Percentiles rank a stretch among this genome's conserved stretches.
These are phyloP conservation scores for Azolla pinnata DNA, from an alignment of 75 land plant species.

Conservation along the genomic window DNA sequence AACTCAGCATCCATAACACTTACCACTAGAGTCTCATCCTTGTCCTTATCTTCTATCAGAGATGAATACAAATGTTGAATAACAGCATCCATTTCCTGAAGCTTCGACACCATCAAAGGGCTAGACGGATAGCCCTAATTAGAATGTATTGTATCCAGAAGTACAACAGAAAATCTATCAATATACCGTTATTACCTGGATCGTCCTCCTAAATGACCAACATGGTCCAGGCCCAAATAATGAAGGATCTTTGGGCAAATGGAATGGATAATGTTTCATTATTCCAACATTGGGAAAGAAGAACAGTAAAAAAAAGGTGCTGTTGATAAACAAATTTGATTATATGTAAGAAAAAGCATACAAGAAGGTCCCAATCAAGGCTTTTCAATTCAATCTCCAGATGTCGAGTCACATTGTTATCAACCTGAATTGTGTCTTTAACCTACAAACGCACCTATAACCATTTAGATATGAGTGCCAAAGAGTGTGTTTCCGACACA, in stretches of 20 bases:
- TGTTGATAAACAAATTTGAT: not conserved
- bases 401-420: constrained; percentile 86
- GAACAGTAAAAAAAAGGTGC: not conserved
- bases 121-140: constrained; percentile 16
- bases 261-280: not conserved
- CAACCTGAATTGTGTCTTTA: constrained; percentile 85
- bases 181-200: constrained; percentile 35
- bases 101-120: constrained; percentile 61
- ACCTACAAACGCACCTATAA: constrained; percentile 37
- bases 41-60: constrained; percentile 7
- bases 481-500: not conserved
- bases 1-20: too few relatives aligned
- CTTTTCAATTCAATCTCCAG: constrained; percentile 42
- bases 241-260: constrained; percentile 60
- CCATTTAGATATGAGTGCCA: not conserved
- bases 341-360: constrained; percentile 6
- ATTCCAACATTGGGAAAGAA: not conserved
- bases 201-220: constrained; percentile 94
- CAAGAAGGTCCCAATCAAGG: constrained; percentile 83
- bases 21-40: too few relatives aligned
- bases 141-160: not conserved
- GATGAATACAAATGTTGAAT: constrained; percentile 39
- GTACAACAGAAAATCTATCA: not conserved
- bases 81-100: constrained; percentile 80
- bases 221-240: constrained; percentile 91